Evolutionary conservation across 169 alveolate genomes (phyloP).

Genomic region (Plasmodium billcollinsi): DNA sequence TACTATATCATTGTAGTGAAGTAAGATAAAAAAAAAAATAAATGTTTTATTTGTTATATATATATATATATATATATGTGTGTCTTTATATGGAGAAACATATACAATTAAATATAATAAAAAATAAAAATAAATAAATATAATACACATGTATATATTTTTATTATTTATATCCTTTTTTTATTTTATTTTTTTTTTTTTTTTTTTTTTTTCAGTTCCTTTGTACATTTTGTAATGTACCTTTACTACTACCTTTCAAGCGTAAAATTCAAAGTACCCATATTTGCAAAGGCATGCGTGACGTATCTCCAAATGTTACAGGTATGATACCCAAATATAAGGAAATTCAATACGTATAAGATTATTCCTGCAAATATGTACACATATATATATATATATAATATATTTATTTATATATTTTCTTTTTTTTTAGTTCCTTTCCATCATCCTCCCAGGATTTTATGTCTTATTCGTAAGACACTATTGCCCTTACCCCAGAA

Average conservation of each 20-base stretch:
- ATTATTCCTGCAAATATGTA: neutral
- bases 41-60: no score
- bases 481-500: constrained; percentile 65
- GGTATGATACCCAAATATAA: constrained; percentile 9
- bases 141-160: no score
- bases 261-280: constrained; percentile 38
- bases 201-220: constrained; percentile 56
- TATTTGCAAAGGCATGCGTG: constrained; percentile 65
- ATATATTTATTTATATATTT: neutral
- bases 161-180: no score
- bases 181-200: constrained; percentile 9
- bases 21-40: constrained; percentile 33
- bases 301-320: constrained; percentile 83
- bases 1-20: constrained; percentile 78
- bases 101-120: no score
- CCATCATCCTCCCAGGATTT: constrained; percentile 47
- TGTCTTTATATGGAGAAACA: no score
- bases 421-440: constrained; percentile 20
- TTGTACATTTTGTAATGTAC: constrained; percentile 84
- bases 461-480: constrained; percentile 53
- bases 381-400: neutral
- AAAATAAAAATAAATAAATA: no score
- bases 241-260: constrained; percentile 78
- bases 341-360: neutral
- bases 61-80: no score